These are phyloP conservation scores for Golubevia sp. DNA, from an alignment of 1,284 basidiomycete genomes.

Conservation along the genomic window DNA sequence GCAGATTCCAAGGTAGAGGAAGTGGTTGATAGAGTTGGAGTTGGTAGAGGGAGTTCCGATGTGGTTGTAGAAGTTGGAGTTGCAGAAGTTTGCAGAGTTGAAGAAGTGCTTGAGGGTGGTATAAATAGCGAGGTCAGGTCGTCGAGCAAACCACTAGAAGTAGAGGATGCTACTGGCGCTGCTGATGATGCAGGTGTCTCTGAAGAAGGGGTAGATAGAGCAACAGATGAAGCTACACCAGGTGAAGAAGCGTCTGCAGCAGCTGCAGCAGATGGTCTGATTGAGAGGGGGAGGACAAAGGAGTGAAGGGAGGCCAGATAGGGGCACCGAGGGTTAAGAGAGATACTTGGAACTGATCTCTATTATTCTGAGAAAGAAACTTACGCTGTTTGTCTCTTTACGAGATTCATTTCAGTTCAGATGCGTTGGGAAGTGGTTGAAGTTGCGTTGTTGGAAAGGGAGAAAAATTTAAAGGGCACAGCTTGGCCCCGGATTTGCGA, in stretches of 20 bases:
- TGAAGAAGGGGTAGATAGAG: neutral
- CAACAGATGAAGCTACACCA: too few species aligned
- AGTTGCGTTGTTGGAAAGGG: neutral
- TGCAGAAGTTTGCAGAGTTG: too few species aligned
- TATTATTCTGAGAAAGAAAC: neutral
- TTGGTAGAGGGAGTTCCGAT: too few species aligned
- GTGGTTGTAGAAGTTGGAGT: too few species aligned
- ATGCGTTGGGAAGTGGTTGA: neutral
- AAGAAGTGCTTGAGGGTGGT: neutral
- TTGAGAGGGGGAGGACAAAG: neutral
- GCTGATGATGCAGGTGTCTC: neutral
- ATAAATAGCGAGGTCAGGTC: neutral
- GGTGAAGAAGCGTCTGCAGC: neutral
- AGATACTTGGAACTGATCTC: neutral
- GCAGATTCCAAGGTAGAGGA: too few species aligned
- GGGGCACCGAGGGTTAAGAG: neutral
- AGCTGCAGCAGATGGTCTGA: neutral
- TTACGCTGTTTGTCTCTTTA: neutral
- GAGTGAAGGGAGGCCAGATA: neutral
- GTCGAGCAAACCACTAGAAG: neutral
- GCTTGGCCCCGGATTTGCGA: too few species aligned
- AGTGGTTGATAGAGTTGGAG: too few species aligned
- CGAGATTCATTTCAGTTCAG: neutral
- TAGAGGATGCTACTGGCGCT: neutral
- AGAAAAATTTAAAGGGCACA: too few species aligned